These are phyloP conservation scores for Bruguiera parviflora DNA, from an alignment of 345 rosid genomes.

Conservation along the genomic window DNA sequence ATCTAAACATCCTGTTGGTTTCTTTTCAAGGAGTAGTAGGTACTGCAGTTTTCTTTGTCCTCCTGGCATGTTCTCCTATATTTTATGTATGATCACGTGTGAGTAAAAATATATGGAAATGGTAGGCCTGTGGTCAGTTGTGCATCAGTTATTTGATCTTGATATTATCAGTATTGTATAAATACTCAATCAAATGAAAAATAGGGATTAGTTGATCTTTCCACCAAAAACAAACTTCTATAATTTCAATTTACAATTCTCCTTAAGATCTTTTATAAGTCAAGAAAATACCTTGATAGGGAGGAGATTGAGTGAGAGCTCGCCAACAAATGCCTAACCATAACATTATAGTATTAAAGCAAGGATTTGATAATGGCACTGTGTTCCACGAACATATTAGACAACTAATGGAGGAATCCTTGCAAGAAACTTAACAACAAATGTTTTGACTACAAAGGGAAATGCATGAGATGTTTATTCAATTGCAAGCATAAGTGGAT, in stretches of 20 bases:
- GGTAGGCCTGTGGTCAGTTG: no score
- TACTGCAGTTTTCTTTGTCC: no score
- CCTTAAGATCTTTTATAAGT: background rate
- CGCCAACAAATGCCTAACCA: background rate
- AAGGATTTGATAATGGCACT: background rate
- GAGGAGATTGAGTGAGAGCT: background rate
- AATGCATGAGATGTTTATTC: background rate
- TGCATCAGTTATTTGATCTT: no score
- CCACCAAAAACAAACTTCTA: background rate
- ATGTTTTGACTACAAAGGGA: no score
- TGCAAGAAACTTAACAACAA: background rate
- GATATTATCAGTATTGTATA: no score
- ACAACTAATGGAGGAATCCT: background rate
- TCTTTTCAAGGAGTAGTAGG: no score
- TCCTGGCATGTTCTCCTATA: no score
- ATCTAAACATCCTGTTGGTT: no score
- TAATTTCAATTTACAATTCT: no score
- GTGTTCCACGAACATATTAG: background rate
- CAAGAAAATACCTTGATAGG: background rate
- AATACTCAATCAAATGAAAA: no score
- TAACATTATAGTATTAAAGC: background rate
- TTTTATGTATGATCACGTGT: no score
- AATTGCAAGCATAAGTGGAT: background rate
- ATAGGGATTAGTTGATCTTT: background rate
- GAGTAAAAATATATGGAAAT: no score